Base-by-base conservation (phyloP, 495 filamentous ascomycete species). In the Saxispiralis lemnorum region DNA sequence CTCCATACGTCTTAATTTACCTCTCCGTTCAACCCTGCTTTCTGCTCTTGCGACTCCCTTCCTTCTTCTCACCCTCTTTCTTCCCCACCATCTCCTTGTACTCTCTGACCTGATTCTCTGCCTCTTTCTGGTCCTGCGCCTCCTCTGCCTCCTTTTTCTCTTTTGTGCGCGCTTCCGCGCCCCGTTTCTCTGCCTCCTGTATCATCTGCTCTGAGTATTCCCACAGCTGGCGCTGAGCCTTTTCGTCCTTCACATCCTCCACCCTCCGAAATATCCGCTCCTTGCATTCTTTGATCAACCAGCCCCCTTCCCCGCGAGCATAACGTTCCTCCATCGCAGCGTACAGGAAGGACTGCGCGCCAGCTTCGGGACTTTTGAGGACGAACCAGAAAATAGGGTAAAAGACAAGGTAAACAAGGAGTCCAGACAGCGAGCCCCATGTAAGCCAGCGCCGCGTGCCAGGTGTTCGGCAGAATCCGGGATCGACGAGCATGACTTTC, bases 361-460 rank as follows among this genome's bases (percentile, higher is more conserved):
- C 89, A 59, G 79, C 75, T 30, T 74, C 59, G 0, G 84, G 67
- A 35, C 78, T 83, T 58, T 96, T 99, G 12, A 99, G 67, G 2
- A 93, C 57, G 31, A 96, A 53, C 83, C 87, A 99, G 65, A 78
- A 82, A 11, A 93, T 45, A 2, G 78, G 71, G 67, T 81, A 96
- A 32, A 72, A 72, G 18, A 83, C 12, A 2, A 95, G 50, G 57
- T 99, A 99, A 11, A 86, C 4, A 1, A 75, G 46, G 12, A 99
- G 63, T 0, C 92, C 92, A 73, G 73, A 82, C 0, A 99, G 60
- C 7, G 77, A 79, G 0, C 92, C 89, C 28, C 82, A 67, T 0
- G 79, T 86, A 24, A 96, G 61, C 78, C 81, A 96, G 39, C 86
- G 70, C 31, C 83, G 70, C 61, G 74, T 92, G 1, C 89, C 89